Evolutionary conservation across 768 basidiomycete species (phyloP).

Genomic region (Psilocybe tampanensis): DNA sequence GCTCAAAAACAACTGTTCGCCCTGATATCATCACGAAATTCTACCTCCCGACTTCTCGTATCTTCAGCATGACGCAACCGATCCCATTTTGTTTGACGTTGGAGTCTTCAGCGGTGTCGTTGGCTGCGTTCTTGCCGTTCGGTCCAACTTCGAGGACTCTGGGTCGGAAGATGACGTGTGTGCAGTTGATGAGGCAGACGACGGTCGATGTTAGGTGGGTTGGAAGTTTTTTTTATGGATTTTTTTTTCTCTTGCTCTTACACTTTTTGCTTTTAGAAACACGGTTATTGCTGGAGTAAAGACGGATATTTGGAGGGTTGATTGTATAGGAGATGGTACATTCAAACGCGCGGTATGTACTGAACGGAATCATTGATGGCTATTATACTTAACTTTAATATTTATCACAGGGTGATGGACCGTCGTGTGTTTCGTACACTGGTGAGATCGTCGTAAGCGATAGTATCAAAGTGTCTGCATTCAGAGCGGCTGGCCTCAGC

Average conservation of each 20-base stretch:
- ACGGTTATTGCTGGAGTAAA: slow-evolving; percentile 51
- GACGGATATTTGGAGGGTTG: slow-evolving; percentile 71
- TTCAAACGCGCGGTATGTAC: slow-evolving; percentile 58
- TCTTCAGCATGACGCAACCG: slow-evolving; percentile 55
- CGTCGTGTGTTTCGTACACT: slow-evolving; percentile 60
- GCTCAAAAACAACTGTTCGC: slow-evolving; percentile 36
- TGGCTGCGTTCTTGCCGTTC: slow-evolving; percentile 62
- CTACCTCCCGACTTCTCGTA: slow-evolving; percentile 61
- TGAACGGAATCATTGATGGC: not conserved
- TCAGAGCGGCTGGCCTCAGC: slow-evolving; percentile 63
- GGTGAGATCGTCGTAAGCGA: slow-evolving; percentile 59
- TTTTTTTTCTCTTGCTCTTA: not conserved
- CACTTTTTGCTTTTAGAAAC: slow-evolving; percentile 41
- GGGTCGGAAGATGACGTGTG: slow-evolving; percentile 43
- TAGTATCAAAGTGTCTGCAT: slow-evolving; percentile 57
- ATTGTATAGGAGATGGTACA: slow-evolving; percentile 62
- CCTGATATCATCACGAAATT: slow-evolving; percentile 44
- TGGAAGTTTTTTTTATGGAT: not conserved
- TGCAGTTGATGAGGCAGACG: slow-evolving; percentile 69
- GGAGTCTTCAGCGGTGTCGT: slow-evolving; percentile 53
- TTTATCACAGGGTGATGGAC: slow-evolving; percentile 46
- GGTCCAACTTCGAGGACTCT: slow-evolving; percentile 46
- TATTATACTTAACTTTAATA: not conserved
- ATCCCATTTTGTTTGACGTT: slow-evolving; percentile 74
- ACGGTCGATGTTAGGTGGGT: slow-evolving; percentile 63